Conservation (phyloP, 139 green algal genomes). For the Astrephomene gubernaculifera region DNA sequence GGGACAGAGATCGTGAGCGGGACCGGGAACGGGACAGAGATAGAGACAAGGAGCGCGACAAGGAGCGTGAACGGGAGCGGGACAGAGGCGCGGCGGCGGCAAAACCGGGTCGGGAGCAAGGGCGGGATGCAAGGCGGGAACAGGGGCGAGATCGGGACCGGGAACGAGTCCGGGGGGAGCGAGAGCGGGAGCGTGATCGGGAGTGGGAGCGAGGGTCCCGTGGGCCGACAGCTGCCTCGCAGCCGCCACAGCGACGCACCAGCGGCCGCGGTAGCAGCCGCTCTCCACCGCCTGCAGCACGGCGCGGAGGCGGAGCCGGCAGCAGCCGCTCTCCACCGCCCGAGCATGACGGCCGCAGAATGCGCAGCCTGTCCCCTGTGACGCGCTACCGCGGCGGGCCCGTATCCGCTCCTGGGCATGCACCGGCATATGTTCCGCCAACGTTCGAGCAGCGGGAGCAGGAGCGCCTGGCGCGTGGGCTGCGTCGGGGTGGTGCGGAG, state of each 20-base stretch:
- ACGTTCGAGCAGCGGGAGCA: too few species aligned
- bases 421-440: background rate
- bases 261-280: background rate
- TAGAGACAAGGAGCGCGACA: background rate
- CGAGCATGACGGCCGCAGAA: background rate
- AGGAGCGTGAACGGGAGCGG: background rate
- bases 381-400: background rate
- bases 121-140: background rate
- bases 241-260: background rate
- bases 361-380: background rate
- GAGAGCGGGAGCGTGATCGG: background rate
- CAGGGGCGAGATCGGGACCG: background rate
- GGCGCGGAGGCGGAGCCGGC: too few species aligned
- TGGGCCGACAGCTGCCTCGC: background rate
- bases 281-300: conserved; percentile 6
- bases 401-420: background rate
- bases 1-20: background rate
- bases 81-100: background rate
- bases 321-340: background rate
- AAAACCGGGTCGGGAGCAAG: background rate
- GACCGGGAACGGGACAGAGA: too few species aligned
- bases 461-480: background rate
- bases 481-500: background rate
- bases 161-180: background rate
- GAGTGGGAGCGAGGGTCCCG: background rate